phyloP scores from a whole-genome alignment of 2,329 filamentous ascomycete species.

The Fusarium mexicanum region DNA sequence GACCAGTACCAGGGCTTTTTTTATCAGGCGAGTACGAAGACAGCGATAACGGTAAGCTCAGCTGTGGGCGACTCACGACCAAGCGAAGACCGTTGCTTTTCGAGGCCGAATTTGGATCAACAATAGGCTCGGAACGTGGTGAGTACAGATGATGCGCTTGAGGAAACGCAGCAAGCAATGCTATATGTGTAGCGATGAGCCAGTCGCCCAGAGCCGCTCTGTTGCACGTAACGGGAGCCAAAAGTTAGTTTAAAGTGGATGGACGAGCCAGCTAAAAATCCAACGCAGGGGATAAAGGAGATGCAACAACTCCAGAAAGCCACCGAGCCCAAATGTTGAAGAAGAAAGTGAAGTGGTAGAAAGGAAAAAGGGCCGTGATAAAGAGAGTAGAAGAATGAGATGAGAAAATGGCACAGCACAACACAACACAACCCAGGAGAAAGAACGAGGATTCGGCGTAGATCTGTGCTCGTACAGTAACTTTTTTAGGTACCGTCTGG shows the following conservation, averaged over 20 bases:
- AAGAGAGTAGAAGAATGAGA: slow-evolving; percentile 14
- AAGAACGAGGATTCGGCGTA: slow-evolving; percentile 31
- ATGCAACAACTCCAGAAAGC: slow-evolving; percentile 31
- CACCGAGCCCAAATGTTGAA: slow-evolving; percentile 25
- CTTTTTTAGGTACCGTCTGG: slow-evolving; percentile 5
- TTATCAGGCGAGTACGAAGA: slow-evolving; percentile 27
- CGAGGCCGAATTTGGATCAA: slow-evolving; percentile 6
- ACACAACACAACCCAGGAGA: slow-evolving; percentile 7
- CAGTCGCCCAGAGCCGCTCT: slow-evolving; percentile 39
- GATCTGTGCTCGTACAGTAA: slow-evolving; percentile 22
- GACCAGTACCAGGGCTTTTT: slow-evolving; percentile 18
- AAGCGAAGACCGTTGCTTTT: slow-evolving; percentile 20
- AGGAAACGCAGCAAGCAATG: slow-evolving; percentile 20
- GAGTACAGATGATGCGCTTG: slow-evolving; percentile 28
- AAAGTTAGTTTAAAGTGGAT: slow-evolving; percentile 28
- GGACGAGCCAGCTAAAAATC: slow-evolving; percentile 14
- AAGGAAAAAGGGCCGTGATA: slow-evolving; percentile 5
- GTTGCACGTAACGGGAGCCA: slow-evolving; percentile 29
- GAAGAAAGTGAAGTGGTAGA: slow-evolving; percentile 8
- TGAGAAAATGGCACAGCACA: slow-evolving; percentile 8
- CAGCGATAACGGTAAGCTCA: slow-evolving; percentile 17
- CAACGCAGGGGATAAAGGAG: neutral
- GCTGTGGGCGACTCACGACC: slow-evolving; percentile 26
- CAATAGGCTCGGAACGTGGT: slow-evolving; percentile 7
- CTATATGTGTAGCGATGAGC: slow-evolving; percentile 27